Evolutionary conservation across 352 stramenopile genomes (phyloP).

Genomic region (Nothophytophthora sp.): DNA sequence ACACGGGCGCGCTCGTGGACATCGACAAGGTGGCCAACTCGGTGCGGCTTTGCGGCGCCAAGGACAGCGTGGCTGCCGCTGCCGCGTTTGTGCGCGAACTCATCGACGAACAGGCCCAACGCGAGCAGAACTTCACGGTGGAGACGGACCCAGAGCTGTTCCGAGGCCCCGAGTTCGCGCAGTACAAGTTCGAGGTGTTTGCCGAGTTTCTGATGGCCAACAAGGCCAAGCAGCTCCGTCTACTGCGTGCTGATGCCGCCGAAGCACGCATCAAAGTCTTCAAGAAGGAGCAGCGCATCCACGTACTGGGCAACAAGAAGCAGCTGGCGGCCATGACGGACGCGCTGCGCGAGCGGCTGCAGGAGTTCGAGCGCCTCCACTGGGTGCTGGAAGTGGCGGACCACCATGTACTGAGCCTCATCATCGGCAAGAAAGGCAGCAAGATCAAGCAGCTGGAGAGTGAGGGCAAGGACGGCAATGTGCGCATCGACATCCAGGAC

Average conservation of each 20-base stretch:
- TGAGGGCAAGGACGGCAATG: slow-evolving; percentile 42
- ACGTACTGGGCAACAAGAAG: slow-evolving; percentile 68
- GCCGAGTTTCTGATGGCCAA: slow-evolving; percentile 81
- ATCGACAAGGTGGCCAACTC: slow-evolving; percentile 82
- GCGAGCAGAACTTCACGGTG: slow-evolving; percentile 52
- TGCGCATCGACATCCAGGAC: slow-evolving; percentile 73
- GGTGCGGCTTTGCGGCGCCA: slow-evolving; percentile 60
- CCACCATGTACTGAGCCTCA: slow-evolving; percentile 64
- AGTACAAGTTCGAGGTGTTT: slow-evolving; percentile 75
- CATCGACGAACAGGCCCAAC: slow-evolving; percentile 64
- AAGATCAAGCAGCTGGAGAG: slow-evolving; percentile 80
- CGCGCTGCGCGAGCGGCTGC: slow-evolving; percentile 57
- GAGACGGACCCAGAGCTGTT: slow-evolving; percentile 51
- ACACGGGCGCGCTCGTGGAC: slow-evolving; percentile 70
- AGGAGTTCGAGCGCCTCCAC: slow-evolving; percentile 56
- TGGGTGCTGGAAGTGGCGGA: slow-evolving; percentile 65
- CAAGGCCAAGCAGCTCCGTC: slow-evolving; percentile 70
- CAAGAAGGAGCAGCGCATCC: slow-evolving; percentile 63
- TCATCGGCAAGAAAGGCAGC: slow-evolving; percentile 81
- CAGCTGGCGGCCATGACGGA: slow-evolving; percentile 64
- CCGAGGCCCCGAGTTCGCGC: slow-evolving; percentile 35
- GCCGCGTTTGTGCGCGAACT: slow-evolving; percentile 64
- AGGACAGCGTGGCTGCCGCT: slow-evolving; percentile 54
- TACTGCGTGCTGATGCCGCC: slow-evolving; percentile 51
- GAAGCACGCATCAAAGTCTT: slow-evolving; percentile 73